phyloP scores from a whole-genome alignment of 257 asterid species.

The Solanum pinnatisectum region DNA sequence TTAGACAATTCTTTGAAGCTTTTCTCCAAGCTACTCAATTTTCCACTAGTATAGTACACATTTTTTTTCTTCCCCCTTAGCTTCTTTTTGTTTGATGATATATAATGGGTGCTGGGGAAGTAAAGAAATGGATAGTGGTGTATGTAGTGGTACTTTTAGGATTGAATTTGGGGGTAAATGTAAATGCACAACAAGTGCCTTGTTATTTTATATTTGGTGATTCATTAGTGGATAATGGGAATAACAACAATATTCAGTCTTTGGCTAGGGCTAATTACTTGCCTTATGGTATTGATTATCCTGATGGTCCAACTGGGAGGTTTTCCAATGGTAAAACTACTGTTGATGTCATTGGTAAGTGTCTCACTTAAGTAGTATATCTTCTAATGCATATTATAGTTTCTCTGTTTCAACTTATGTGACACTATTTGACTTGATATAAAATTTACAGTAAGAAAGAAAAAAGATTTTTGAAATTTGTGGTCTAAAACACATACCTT shows the following conservation, averaged over 20 bases:
- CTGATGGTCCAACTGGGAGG: conserved; percentile 58
- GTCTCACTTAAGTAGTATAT: background rate
- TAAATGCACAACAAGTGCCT: conserved; percentile 13
- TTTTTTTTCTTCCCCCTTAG: background rate
- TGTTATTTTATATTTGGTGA: conserved; percentile 67
- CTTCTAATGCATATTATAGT: background rate
- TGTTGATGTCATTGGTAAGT: conserved; percentile 56
- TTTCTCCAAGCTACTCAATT: background rate
- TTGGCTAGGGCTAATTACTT: conserved; percentile 62
- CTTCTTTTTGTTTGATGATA: background rate
- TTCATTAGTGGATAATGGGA: conserved; percentile 67
- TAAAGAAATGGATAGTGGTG: conserved; percentile 13
- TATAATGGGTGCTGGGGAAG: conserved; percentile 13
- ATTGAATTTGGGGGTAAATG: background rate
- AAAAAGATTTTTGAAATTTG: too few species aligned
- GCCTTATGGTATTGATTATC: conserved; percentile 66
- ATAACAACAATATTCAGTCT: conserved; percentile 50
- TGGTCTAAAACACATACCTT: background rate
- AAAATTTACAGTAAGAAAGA: background rate
- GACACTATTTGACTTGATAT: background rate
- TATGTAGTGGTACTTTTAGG: background rate
- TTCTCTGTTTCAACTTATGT: background rate
- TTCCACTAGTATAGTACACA: background rate
- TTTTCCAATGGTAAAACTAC: conserved; percentile 63
- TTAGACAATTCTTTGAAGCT: background rate